Percentiles rank a stretch among this genome's conserved stretches.
These are phyloP conservation scores for Aspergillus transmontanensis DNA, from an alignment of 2,329 filamentous ascomycete species.

Conservation along the genomic window DNA sequence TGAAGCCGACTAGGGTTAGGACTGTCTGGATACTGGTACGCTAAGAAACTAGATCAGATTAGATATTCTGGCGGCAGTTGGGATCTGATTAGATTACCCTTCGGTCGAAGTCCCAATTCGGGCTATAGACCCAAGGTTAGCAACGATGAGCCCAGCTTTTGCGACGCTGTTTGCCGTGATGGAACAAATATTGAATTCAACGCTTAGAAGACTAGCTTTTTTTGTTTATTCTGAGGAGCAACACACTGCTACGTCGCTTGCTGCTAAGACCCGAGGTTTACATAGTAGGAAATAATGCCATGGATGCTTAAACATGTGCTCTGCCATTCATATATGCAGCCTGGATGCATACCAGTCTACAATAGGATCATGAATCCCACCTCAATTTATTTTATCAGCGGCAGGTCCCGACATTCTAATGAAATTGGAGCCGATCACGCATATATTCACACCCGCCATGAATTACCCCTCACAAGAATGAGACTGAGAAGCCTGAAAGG, in stretches of 20 bases:
- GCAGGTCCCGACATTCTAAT: not conserved
- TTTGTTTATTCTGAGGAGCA: not conserved
- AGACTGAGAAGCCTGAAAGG: too few relatives aligned
- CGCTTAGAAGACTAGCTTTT: not conserved
- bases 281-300: not conserved
- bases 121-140: not conserved
- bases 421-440: too few relatives aligned
- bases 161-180: not conserved
- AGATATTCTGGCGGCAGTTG: constrained; percentile 1
- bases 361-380: not conserved
- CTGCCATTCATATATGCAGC: not conserved
- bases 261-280: not conserved
- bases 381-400: not conserved
- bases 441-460: not conserved
- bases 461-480: not conserved
- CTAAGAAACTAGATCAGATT: constrained; percentile 13
- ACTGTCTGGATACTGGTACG: not conserved
- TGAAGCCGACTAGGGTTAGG: too few relatives aligned
- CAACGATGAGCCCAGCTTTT: not conserved
- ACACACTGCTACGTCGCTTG: not conserved
- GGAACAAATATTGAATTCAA: too few relatives aligned
- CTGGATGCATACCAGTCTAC: not conserved
- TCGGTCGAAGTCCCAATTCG: too few relatives aligned
- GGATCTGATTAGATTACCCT: constrained; percentile 23
- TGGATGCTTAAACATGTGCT: not conserved